These are phyloP conservation scores for Pseudogymnoascus sp. DNA, from an alignment of 2,329 filamentous ascomycete species.

Conservation along the genomic window DNA sequence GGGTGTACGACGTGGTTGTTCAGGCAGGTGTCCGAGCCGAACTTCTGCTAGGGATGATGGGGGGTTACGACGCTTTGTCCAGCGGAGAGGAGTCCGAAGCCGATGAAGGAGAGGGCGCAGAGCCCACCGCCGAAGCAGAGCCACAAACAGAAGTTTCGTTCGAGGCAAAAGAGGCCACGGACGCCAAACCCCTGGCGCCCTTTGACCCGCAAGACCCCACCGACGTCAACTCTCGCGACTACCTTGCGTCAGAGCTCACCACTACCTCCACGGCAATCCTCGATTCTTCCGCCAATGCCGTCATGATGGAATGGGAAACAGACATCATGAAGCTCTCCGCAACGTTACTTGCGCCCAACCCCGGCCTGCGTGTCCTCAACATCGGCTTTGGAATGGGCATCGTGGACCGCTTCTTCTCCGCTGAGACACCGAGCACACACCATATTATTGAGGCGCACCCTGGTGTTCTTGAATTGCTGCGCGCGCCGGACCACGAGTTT, in stretches of 20 bases:
- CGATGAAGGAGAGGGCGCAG: slow-evolving; percentile 30
- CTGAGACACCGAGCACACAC: slow-evolving; percentile 57
- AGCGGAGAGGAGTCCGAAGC: slow-evolving; percentile 39
- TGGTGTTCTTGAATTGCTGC: slow-evolving; percentile 60
- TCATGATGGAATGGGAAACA: slow-evolving; percentile 93
- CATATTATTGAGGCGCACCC: slow-evolving; percentile 85
- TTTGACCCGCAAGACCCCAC: slow-evolving; percentile 24
- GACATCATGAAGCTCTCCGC: slow-evolving; percentile 77
- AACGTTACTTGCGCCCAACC: slow-evolving; percentile 49
- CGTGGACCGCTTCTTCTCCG: slow-evolving; percentile 67
- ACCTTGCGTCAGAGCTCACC: slow-evolving; percentile 58
- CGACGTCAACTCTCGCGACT: slow-evolving; percentile 54
- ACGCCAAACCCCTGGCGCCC: slow-evolving; percentile 17
- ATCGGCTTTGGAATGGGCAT: slow-evolving; percentile 91
- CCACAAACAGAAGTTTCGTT: slow-evolving; percentile 21
- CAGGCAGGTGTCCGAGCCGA: slow-evolving; percentile 88
- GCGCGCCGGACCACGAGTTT: slow-evolving; percentile 33
- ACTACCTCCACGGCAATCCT: slow-evolving; percentile 61
- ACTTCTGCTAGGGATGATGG: slow-evolving; percentile 72
- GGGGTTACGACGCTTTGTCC: slow-evolving; percentile 67
- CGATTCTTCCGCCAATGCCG: slow-evolving; percentile 68
- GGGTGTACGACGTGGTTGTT: slow-evolving; percentile 74
- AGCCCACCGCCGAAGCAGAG: slow-evolving; percentile 25
- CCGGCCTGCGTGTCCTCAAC: slow-evolving; percentile 66
- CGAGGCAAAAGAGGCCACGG: slow-evolving; percentile 17